Evolutionary conservation across 2,329 filamentous ascomycete species (phyloP).

Genomic region (Calonectria hongkongensis): DNA sequence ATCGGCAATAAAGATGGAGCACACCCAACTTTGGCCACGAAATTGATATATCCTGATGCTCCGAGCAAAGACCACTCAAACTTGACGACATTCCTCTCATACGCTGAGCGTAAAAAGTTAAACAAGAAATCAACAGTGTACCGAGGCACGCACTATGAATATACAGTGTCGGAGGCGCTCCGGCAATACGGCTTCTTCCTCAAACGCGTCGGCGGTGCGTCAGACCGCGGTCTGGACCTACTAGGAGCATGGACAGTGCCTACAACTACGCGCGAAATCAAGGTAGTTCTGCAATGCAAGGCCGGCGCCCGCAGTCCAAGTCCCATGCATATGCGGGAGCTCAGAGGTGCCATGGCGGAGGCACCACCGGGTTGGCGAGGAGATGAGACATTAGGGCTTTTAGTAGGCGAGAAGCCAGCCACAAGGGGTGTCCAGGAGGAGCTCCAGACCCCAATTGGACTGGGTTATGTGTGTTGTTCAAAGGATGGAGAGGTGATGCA

Average conservation of each 20-base stretch:
- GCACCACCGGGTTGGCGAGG: slow-evolving; percentile 84
- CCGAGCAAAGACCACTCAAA: slow-evolving; percentile 75
- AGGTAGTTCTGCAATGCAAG: slow-evolving; percentile 82
- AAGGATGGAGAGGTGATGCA: slow-evolving; percentile 76
- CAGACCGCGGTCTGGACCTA: slow-evolving; percentile 84
- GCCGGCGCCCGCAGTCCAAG: slow-evolving; percentile 70
- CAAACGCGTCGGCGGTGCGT: slow-evolving; percentile 77
- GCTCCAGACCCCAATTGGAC: slow-evolving; percentile 78
- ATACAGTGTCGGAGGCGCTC: slow-evolving; percentile 76
- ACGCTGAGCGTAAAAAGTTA: slow-evolving; percentile 75
- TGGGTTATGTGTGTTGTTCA: slow-evolving; percentile 82
- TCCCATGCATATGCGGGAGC: slow-evolving; percentile 81
- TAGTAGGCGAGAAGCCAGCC: slow-evolving; percentile 81
- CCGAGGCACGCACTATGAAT: slow-evolving; percentile 86
- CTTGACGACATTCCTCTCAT: slow-evolving; percentile 78
- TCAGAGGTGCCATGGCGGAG: slow-evolving; percentile 85
- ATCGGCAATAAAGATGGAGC: slow-evolving; percentile 35
- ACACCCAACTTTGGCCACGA: slow-evolving; percentile 6
- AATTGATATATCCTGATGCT: slow-evolving; percentile 66
- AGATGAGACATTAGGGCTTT: slow-evolving; percentile 78
- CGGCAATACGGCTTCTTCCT: slow-evolving; percentile 78
- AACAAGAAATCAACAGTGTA: slow-evolving; percentile 76
- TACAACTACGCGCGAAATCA: slow-evolving; percentile 60
- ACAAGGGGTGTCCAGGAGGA: slow-evolving; percentile 87
- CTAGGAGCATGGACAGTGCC: slow-evolving; percentile 81